Conservation (phyloP, 2,329 filamentous ascomycete genomes). For the Fusarium papillatum region DNA sequence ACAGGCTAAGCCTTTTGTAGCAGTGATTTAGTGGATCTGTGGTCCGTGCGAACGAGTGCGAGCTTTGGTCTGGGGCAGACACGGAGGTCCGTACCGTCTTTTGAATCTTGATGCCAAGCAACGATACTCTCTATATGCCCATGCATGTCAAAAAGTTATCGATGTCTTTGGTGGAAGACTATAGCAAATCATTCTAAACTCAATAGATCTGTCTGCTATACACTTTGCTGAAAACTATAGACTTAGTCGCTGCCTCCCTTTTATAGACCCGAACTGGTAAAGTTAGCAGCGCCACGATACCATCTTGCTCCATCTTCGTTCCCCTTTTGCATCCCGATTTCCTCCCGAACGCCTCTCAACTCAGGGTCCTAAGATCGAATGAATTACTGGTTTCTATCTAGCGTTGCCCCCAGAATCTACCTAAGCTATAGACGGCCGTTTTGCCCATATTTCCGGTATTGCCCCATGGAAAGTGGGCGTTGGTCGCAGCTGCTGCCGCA, state of each 20-base stretch:
- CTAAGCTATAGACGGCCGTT: neutral
- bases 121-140: neutral
- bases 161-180: neutral
- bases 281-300: neutral
- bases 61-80: neutral
- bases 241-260: neutral
- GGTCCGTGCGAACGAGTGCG: slow-evolving; percentile 32
- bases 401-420: slow-evolving; percentile 4
- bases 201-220: neutral
- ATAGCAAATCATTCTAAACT: neutral
- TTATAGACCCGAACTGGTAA: neutral
- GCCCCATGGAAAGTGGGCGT: neutral
- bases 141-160: neutral
- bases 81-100: neutral
- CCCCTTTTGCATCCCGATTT: neutral
- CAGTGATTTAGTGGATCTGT: neutral
- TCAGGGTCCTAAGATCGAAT: slow-evolving; percentile 3
- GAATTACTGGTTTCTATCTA: slow-evolving; percentile 19
- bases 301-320: neutral
- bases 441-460: neutral
- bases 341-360: neutral
- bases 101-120: neutral
- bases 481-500: neutral
- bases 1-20: neutral
- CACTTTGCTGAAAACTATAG: neutral